A percentile compares a stretch with the other conserved stretches of the same genome.
These are phyloP conservation scores for Fraxinus sp. DNA, from an alignment of 305 asterid species.

Conservation along the genomic window DNA sequence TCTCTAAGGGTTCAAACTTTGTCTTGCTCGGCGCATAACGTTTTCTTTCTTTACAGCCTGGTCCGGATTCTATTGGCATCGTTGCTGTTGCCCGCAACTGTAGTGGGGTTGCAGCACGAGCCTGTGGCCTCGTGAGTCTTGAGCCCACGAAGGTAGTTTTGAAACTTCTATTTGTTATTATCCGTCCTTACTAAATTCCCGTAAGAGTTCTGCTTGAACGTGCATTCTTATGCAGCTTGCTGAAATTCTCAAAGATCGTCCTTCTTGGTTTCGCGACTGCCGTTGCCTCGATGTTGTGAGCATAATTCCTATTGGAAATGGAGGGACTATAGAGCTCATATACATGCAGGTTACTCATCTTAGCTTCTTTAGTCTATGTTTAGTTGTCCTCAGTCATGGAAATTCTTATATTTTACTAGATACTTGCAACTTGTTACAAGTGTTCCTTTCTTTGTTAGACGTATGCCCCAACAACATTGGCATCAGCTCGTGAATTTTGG, in stretches of 20 bases:
- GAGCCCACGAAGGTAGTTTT: constrained; percentile 87
- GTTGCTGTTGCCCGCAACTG: constrained; percentile 97
- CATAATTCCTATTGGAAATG: constrained; percentile 80
- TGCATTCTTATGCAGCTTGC: constrained; percentile 53
- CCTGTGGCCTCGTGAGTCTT: constrained; percentile 99
- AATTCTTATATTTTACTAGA: not conserved
- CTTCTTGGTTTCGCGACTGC: constrained; percentile 92
- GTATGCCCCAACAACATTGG: constrained; percentile 55
- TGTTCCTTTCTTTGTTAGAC: constrained; percentile 36
- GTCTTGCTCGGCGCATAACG: not conserved
- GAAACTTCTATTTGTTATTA: not conserved
- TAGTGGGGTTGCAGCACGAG: constrained; percentile 96
- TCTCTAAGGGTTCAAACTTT: not conserved
- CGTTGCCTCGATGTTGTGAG: constrained; percentile 77
- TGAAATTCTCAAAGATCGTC: constrained; percentile 93
- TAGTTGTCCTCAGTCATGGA: not conserved
- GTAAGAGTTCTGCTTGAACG: not conserved
- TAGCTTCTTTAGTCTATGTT: not conserved
- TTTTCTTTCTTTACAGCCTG: constrained; percentile 59
- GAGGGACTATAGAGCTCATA: constrained; percentile 87
- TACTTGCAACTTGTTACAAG: not conserved
- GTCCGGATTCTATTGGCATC: constrained; percentile 99
- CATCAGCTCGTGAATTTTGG: constrained; percentile 58
- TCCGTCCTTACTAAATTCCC: not conserved
- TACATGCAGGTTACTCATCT: constrained; percentile 74